Evolutionary conservation across 352 stramenopile genomes (phyloP), one percentile per base, ranked within the genome.

Genomic region (Albugo laibachii): DNA sequence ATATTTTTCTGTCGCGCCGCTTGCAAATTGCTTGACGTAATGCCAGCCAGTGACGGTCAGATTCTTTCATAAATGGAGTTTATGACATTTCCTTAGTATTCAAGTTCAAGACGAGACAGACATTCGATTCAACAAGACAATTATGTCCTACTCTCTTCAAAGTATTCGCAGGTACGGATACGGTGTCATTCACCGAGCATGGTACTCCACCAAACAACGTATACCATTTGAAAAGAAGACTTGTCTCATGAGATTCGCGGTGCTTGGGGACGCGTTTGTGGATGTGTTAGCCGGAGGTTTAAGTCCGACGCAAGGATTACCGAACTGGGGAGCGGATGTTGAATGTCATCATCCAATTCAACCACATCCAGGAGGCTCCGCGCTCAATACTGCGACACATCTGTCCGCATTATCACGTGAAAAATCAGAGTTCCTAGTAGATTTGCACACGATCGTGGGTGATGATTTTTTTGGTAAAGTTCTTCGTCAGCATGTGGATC

Each of bases 381-480:
- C 75, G 37, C 63, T 85, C 50, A 91, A 91, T 62, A 91, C 78
- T 16, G 75, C 75, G 5, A 86, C 75, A 41, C 73, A 88, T 45
- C 55, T 88, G 39, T 69, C 69, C 37, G 83, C 66, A 44, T 58
- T 91, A 45, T 58, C 57, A 31, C 51, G 20, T 0, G 24, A 41
- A 45, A 58, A 64, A 40, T 31, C 53, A 0, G 5, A 51, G n/a
- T 56, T 62, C 39, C 51, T 59, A 15, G 38, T 43, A 16, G 20
- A 63, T 34, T 39, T 62, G 8, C 16, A 43, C 20, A 24, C 49
- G 15, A 53, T 61, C 18, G 53, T 55, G 15, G 58, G 58, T 47
- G 54, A 51, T 21, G 54, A 61, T 37, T 59, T 52, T 49, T 69
- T 76, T 11, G 62, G 54, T 11, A 49, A 63, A 11, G 55, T 73